Conservation (phyloP, 148 eudicot genomes). For the Silene uniflora region DNA sequence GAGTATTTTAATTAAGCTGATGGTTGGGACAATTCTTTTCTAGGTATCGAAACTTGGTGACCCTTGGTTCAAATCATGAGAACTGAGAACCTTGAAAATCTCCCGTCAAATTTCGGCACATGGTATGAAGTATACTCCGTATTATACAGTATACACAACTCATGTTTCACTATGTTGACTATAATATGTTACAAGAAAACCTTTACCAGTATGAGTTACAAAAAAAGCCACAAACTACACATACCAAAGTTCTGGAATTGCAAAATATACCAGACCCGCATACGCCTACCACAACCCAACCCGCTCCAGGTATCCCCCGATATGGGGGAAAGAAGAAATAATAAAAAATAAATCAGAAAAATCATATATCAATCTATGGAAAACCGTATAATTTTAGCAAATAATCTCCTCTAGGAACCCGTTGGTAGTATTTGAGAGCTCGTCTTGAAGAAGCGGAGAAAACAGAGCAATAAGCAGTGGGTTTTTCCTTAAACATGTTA, state of each 20-base stretch:
- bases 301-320: conserved; percentile 11
- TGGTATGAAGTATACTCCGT: no score
- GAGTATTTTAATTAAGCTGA: no score
- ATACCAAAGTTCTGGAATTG: conserved; percentile 17
- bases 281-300: conserved; percentile 5
- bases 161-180: conserved; percentile 4
- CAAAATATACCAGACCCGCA: conserved; percentile 20
- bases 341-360: not conserved
- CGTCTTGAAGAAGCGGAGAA: conserved; percentile 25
- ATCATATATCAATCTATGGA: conserved; percentile 2
- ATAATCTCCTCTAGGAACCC: conserved; percentile 26
- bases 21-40: no score
- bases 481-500: conserved; percentile 23
- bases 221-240: conserved; percentile 18
- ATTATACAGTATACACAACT: not conserved
- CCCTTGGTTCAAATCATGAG: no score
- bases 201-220: conserved; percentile 5
- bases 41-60: no score
- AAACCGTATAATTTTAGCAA: not conserved
- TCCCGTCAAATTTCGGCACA: no score
- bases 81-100: no score
- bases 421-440: conserved; percentile 18
- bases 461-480: conserved; percentile 32
- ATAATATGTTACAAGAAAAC: conserved; percentile 12
- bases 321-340: not conserved